Evolutionary conservation across 257 asterid genomes (phyloP), one percentile per base, ranked within the genome.

Genomic region (Solanum okadae): DNA sequence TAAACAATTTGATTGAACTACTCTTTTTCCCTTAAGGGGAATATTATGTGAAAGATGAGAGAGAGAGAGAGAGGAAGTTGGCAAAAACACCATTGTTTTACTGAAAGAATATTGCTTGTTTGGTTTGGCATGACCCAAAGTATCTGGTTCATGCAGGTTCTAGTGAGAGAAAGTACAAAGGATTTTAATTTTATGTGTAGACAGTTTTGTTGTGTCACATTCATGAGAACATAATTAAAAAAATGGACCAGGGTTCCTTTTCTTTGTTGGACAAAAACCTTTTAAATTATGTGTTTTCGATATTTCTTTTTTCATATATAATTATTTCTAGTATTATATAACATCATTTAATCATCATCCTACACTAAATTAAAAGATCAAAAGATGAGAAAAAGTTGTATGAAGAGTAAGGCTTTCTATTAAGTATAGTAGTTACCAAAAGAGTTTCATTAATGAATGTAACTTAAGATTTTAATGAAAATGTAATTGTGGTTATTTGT

Each of bases 131-230:
- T 81, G 70, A 82, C 31, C 70, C 86, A 82, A 49, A 20, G 86
- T 82, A 82, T 82, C 86, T 5, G 86, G 44, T 82, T 82, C 86
- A 27, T 82, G 86, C 86, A 49, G 86, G 86, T 31, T 82, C 86
- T 18, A 82, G 70, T 49, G 86, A 46, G 42, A 82, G 86, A 82
- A 15, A 49, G 7, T 82, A 49, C 44, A 27, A 71, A 49, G 70
- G 86, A 49, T 44, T 75, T 67, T 68, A 68, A 29, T 68, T 44
- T 44, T 25, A 15, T 27, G 67, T 27, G 18, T 79, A 79, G 38
- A 79, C 40, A 44, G 13, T 49, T 82, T 82, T 46, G 18, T 82
- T 29, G 25, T 49, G 86, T 81, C 86, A 81, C 29, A 46, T 81
- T 81, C 70, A 82, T 82, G 86, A 82, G 86, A 18, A 49, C 42